Evolutionary conservation across 768 basidiomycete genomes (phyloP).

Genomic region (Boletus pseudopeckii): DNA sequence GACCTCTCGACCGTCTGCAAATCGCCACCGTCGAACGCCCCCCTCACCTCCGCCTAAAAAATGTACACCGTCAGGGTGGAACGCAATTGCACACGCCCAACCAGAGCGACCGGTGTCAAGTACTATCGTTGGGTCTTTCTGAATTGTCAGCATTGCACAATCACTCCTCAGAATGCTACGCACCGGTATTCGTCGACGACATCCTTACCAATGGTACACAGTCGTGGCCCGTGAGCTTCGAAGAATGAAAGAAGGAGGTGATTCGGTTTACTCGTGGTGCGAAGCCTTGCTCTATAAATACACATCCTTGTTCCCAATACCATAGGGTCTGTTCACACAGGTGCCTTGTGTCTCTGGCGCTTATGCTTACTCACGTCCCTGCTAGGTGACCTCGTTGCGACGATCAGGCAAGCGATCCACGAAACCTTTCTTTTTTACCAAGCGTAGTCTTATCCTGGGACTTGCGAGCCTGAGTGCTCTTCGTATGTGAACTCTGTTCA

Average conservation of each 20-base stretch:
- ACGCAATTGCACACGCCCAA: background rate
- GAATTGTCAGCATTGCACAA: background rate
- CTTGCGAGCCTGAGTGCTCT: too few relatives aligned
- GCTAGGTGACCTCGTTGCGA: background rate
- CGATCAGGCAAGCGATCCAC: background rate
- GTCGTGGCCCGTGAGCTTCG: background rate
- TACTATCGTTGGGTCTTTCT: background rate
- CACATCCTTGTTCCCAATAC: background rate
- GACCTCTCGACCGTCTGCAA: background rate
- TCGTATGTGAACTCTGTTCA: background rate
- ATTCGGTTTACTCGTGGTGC: background rate
- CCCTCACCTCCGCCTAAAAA: background rate
- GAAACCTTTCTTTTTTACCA: too few relatives aligned
- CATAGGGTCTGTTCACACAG: background rate
- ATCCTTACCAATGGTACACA: background rate
- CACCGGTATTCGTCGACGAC: background rate
- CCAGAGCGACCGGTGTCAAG: background rate
- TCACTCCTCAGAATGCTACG: background rate
- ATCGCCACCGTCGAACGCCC: background rate
- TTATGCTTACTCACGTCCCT: background rate
- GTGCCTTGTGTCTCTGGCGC: background rate
- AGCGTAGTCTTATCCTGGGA: too few relatives aligned
- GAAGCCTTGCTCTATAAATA: background rate
- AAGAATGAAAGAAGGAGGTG: too few relatives aligned
- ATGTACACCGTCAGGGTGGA: background rate